Conservation (phyloP, 805 yeast genomes). For the Ogataea paraovalis region DNA sequence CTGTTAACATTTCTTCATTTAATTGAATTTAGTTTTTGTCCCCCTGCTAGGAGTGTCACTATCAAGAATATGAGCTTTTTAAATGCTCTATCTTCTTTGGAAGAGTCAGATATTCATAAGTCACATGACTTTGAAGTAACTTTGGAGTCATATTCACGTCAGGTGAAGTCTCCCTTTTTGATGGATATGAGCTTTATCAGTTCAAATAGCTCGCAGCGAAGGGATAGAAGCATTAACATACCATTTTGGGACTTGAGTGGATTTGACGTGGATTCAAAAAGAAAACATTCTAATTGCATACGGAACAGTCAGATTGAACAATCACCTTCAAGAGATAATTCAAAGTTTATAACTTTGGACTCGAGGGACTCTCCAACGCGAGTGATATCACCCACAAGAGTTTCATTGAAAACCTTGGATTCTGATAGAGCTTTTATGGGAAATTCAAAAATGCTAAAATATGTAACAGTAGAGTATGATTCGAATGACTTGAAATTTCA, state of each 20-base stretch:
- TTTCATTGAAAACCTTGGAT: background rate
- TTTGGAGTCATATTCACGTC: background rate
- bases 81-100: background rate
- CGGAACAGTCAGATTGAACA: background rate
- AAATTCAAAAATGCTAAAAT: too few species aligned
- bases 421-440: too few species aligned
- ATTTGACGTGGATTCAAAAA: background rate
- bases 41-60: too few species aligned
- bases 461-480: too few species aligned
- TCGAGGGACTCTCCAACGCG: background rate
- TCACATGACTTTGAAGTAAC: background rate
- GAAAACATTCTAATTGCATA: background rate
- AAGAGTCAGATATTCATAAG: background rate
- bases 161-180: background rate
- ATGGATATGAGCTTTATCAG: background rate
- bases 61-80: too few species aligned
- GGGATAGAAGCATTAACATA: background rate
- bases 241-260: background rate
- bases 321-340: background rate
- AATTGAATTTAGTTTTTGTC: too few species aligned
- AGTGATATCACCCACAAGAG: background rate
- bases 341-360: background rate
- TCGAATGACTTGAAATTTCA: too few species aligned
- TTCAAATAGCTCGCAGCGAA: background rate
- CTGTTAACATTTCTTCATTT: too few species aligned